Conservation (phyloP, 805 yeast genomes). For the Wickerhamiella musiphila region DNA sequence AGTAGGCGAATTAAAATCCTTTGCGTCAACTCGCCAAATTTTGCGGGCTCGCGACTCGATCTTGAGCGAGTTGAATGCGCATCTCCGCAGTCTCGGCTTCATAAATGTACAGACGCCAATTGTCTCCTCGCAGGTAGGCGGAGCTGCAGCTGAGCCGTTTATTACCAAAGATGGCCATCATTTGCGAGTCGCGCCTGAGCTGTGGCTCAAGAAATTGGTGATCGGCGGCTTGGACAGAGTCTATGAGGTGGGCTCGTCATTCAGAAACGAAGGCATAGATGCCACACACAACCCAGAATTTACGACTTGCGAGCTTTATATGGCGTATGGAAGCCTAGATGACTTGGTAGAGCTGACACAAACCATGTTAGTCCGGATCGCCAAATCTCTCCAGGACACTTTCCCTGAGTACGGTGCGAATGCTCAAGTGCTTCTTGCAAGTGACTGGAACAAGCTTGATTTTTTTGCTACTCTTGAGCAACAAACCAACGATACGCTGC, state of each 20-base stretch:
- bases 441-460: constrained; percentile 32
- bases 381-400: constrained; percentile 3
- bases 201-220: constrained; percentile 75
- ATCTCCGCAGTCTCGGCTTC: constrained; percentile 37
- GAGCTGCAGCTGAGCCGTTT: constrained; percentile 90
- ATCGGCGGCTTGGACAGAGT: constrained; percentile 75
- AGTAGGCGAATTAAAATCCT: constrained; percentile 56
- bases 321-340: constrained; percentile 45
- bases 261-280: constrained; percentile 88
- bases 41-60: constrained; percentile 38
- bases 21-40: constrained; percentile 30
- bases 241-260: constrained; percentile 68
- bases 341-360: constrained; percentile 40
- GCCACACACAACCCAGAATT: constrained; percentile 90
- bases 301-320: constrained; percentile 78
- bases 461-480: constrained; percentile 48
- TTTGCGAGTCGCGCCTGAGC: constrained; percentile 83
- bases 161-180: constrained; percentile 35
- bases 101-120: constrained; percentile 84
- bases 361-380: too few species aligned
- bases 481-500: constrained; percentile 33
- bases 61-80: constrained; percentile 37
- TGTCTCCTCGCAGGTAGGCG: constrained; percentile 49
- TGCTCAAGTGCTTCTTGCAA: constrained; percentile 1
- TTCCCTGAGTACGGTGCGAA: constrained; percentile 10